A percentile compares a stretch with the other conserved stretches of the same genome.
phyloP scores from a whole-genome alignment of 495 filamentous ascomycete genomes.

The Aspergillus baeticus region DNA sequence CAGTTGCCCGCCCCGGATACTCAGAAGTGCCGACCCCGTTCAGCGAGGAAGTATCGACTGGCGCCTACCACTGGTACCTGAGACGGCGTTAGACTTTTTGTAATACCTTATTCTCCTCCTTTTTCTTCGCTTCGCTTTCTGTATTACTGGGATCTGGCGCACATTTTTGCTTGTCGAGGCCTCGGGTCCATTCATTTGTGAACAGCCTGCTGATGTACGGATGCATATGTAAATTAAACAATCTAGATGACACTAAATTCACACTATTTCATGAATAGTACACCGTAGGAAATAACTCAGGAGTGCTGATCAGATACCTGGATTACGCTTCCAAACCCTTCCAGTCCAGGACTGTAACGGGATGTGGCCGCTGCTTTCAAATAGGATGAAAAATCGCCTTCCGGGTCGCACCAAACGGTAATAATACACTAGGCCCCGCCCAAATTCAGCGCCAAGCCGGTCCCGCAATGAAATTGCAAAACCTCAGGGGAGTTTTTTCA shows the following conservation, averaged over 20 bases:
- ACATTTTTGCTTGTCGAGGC: constrained; percentile 20
- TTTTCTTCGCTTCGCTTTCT: constrained; percentile 19
- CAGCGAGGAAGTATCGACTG: constrained; percentile 55
- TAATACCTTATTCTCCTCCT: constrained; percentile 9
- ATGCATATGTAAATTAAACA: constrained; percentile 20
- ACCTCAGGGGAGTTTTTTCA: constrained; percentile 11
- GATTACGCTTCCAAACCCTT: too few relatives aligned
- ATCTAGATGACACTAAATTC: constrained; percentile 3
- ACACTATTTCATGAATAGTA: too few relatives aligned
- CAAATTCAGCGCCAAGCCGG: not conserved
- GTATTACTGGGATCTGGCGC: constrained; percentile 43
- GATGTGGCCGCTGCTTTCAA: too few relatives aligned
- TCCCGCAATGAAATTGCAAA: constrained; percentile 22
- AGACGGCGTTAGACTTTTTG: constrained; percentile 59
- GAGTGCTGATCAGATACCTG: too few relatives aligned
- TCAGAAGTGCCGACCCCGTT: constrained; percentile 93
- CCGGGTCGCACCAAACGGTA: not conserved
- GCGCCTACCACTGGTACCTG: constrained; percentile 94
- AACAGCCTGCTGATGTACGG: constrained; percentile 10
- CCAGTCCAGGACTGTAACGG: too few relatives aligned
- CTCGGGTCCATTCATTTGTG: constrained; percentile 20
- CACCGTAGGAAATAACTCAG: too few relatives aligned
- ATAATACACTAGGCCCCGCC: not conserved
- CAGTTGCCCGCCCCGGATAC: constrained; percentile 83
- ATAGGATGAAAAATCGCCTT: not conserved